Percentiles rank a stretch among this genome's conserved stretches.
Conservation (phyloP, 371 early-diverging fungal genomes). For the Mortierella sp. region DNA sequence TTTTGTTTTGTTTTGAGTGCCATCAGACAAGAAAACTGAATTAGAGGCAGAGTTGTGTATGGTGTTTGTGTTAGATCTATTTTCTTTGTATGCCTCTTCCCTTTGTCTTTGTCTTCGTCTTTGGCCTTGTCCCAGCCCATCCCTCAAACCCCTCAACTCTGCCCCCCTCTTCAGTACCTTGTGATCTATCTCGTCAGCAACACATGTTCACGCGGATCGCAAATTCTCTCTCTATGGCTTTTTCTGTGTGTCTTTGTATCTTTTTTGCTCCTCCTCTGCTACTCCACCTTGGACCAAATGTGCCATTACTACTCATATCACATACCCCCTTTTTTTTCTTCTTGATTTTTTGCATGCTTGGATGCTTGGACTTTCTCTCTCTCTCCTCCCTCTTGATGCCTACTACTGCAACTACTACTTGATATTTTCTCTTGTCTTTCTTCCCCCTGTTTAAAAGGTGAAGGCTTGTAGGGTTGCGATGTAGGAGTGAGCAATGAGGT, state of each 20-base stretch:
- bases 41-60: background rate
- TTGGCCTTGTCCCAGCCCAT: background rate
- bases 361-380: conserved; percentile 1
- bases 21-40: background rate
- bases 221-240: background rate
- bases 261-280: background rate
- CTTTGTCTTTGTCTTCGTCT: too few relatives aligned
- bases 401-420: background rate
- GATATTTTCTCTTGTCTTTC: background rate
- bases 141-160: background rate
- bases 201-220: conserved; percentile 10
- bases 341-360: background rate
- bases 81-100: too few relatives aligned
- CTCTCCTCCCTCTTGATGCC: background rate
- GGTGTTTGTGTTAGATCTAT: background rate
- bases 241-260: background rate
- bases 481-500: background rate
- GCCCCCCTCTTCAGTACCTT: background rate
- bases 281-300: background rate
- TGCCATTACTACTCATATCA: background rate
- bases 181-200: conserved; percentile 8
- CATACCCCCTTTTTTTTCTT: background rate
- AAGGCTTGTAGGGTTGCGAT: background rate
- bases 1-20: background rate
- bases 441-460: background rate